Conservation (phyloP, 225 moss, liverwort and hornwort species). For the Thuidium tamariscinum region DNA sequence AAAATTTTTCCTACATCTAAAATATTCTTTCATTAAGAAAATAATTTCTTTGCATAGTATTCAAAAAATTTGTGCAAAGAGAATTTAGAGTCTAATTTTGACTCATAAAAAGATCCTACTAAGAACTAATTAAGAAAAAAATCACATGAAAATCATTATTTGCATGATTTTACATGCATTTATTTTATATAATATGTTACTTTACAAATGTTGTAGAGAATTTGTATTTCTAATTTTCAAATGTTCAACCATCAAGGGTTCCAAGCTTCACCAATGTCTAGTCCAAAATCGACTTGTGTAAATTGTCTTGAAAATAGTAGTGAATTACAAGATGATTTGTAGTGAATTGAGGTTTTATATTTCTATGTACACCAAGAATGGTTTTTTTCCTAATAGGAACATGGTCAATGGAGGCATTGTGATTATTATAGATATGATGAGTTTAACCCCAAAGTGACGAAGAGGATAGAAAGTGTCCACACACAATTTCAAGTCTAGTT, state of each 20-base stretch:
- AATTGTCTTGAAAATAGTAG: background rate
- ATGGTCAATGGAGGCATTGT: background rate
- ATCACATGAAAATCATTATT: background rate
- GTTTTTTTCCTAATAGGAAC: background rate
- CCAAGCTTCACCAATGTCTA: no score
- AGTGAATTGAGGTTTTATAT: background rate
- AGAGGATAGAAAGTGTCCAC: no score
- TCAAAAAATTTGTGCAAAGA: background rate
- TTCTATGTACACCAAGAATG: background rate
- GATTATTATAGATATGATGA: background rate
- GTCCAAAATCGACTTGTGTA: background rate
- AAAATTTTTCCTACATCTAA: no score
- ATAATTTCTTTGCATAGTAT: background rate
- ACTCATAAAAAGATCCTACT: background rate
- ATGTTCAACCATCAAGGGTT: accelerated
- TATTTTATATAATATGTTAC: background rate
- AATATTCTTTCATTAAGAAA: no score
- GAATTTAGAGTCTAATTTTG: background rate
- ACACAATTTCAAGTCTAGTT: no score
- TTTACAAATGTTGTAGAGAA: background rate
- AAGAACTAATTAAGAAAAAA: background rate
- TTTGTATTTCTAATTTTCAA: no score
- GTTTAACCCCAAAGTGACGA: background rate
- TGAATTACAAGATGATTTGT: background rate
- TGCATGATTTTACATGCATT: background rate